Conservation (phyloP, 352 stramenopile species). For the Globisporangium solare region DNA sequence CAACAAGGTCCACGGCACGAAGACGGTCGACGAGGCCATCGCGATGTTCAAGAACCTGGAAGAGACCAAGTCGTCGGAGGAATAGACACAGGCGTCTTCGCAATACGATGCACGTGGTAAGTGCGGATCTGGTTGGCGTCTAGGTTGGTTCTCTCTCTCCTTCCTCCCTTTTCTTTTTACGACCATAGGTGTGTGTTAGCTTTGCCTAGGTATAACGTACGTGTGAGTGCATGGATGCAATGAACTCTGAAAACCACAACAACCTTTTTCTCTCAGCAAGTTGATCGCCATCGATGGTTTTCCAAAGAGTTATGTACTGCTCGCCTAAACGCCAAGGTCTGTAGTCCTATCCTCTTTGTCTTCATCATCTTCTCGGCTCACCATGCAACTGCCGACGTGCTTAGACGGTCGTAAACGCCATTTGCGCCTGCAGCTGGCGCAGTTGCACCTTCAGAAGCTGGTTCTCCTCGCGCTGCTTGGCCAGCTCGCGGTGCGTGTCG, state of each 20-base stretch:
- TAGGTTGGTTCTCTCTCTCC: no score
- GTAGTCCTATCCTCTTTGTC: not conserved
- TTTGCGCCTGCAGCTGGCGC: conserved; percentile 54
- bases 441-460: conserved; percentile 54
- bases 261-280: no score
- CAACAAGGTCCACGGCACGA: conserved; percentile 92
- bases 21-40: conserved; percentile 94
- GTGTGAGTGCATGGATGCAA: not conserved
- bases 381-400: not conserved
- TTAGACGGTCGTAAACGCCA: conserved; percentile 53
- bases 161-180: conserved; percentile 2
- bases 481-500: conserved; percentile 44
- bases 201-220: not conserved
- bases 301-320: not conserved
- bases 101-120: not conserved
- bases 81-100: conserved; percentile 41
- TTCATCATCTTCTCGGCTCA: not conserved
- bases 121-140: no score
- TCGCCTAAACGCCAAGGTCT: no score
- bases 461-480: conserved; percentile 46
- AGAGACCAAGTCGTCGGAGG: conserved; percentile 56
- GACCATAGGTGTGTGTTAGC: not conserved
- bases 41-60: conserved; percentile 88
- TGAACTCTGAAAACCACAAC: no score
- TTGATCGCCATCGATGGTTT: not conserved